Base-by-base conservation (phyloP, 495 filamentous ascomycete genomes). In the Neurospora cerealis region DNA sequence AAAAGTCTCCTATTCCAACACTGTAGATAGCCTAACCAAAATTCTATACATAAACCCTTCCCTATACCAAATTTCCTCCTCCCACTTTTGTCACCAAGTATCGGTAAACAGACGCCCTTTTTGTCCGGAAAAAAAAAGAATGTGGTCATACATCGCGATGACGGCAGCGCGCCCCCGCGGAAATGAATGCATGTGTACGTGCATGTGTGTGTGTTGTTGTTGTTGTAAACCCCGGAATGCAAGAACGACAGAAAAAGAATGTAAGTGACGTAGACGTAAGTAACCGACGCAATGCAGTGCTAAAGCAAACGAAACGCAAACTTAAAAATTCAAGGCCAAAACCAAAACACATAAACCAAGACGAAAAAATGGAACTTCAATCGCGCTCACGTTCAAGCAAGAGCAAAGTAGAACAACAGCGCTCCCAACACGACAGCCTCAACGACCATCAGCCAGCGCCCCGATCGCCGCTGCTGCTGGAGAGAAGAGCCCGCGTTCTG, bases 381-480 rank as follows among this genome's bases (percentile, higher is more conserved):
- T 17, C 15, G 54, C 54, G 54, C 54, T 34, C 28, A 34, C 34
- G 28, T 66, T 66, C 28, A 66, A 66, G 28, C 54, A 34, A 66
- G 28, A 21, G 69, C 54, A 46, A 74, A 46, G 38, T 75, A 19
- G 48, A 78, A 42, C 41, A 78, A 41, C 15, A 75, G 73, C 36
- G 75, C 76, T 2, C 82, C 81, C 34, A 82, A 46, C 15, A 82
- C 44, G 0, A 77, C 81, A 4, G 78, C 79, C 38, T 82, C 32
- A 28, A 81, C 13, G n/a, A 74, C 75, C n/a, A 60, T 60, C 48
- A 60, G 15, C 54, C 54, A 66, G 15, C 28, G 54, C 0, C 54
- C 28, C 5, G 73, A 73, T 9, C 74, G 69, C 1, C 74, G 74
- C 39, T 72, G 72, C 37, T 74, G 71, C 6, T 73, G 75, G 17